Evolutionary conservation across 225 moss, liverwort and hornwort species (phyloP).

Genomic region (Sphagnum tenellum): DNA sequence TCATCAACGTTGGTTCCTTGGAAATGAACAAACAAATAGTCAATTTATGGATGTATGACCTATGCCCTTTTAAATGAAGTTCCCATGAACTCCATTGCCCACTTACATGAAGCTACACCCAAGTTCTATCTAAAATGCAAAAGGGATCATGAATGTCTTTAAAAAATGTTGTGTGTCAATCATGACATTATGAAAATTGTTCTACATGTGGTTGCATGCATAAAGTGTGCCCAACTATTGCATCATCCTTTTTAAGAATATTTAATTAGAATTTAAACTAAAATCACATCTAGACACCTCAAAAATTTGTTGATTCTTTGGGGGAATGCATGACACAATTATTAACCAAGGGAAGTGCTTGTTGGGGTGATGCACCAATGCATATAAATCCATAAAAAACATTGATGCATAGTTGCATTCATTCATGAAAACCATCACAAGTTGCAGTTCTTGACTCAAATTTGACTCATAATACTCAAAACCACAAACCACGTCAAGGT

Average conservation of each 20-base stretch:
- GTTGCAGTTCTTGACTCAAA: too few species aligned
- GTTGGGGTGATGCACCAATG: constrained; percentile 56
- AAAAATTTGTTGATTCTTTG: too few species aligned
- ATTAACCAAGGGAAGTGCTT: constrained; percentile 54
- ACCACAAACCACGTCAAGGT: too few species aligned
- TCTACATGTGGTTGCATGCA: too few species aligned
- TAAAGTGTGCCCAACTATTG: too few species aligned
- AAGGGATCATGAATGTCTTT: too few species aligned
- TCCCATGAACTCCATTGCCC: constrained; percentile 39
- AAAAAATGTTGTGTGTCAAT: too few species aligned
- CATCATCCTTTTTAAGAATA: too few species aligned
- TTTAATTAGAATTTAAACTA: too few species aligned
- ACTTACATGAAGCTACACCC: constrained; percentile 50
- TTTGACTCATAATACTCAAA: too few species aligned
- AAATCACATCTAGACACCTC: too few species aligned
- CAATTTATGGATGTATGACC: constrained; percentile 51
- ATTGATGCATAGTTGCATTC: constrained; percentile 50
- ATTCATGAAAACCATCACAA: not conserved
- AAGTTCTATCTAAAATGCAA: constrained; percentile 20
- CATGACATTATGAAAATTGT: too few species aligned
- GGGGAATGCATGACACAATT: constrained; percentile 42
- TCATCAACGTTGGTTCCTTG: constrained; percentile 41
- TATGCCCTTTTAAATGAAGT: constrained; percentile 24
- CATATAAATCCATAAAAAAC: constrained; percentile 59
- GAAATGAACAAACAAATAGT: constrained; percentile 51